Percentiles rank a stretch among this genome's conserved stretches.
Conservation (phyloP, 2,329 filamentous ascomycete species). For the Diaporthe citrichinensis region DNA sequence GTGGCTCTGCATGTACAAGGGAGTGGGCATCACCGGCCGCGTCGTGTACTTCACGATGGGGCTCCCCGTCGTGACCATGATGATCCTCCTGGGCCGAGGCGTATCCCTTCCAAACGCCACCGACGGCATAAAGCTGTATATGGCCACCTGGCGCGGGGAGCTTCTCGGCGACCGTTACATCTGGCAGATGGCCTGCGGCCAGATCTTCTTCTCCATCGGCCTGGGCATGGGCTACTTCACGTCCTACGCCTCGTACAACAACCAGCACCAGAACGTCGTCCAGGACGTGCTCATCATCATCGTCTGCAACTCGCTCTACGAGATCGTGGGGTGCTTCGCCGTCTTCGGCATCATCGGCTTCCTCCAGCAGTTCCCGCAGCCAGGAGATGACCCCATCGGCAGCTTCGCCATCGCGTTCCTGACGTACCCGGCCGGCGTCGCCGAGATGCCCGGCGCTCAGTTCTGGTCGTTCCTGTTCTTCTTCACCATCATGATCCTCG, state of each 20-base stretch:
- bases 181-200: slow-evolving; percentile 6
- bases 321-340: slow-evolving; percentile 7
- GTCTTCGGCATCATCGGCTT: slow-evolving; percentile 8
- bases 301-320: slow-evolving; percentile 13
- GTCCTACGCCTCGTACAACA: slow-evolving; percentile 8
- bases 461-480: slow-evolving; percentile 13
- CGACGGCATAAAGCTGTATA: background rate
- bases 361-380: slow-evolving; percentile 2
- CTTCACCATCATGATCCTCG: slow-evolving; percentile 15
- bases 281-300: slow-evolving; percentile 1
- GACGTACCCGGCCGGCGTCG: background rate
- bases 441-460: background rate
- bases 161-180: background rate
- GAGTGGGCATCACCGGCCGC: background rate
- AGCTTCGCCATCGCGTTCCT: slow-evolving; percentile 7
- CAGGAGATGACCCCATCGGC: background rate
- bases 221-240: slow-evolving; percentile 22
- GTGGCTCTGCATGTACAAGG: slow-evolving; percentile 8
- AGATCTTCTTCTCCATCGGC: slow-evolving; percentile 15
- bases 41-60: slow-evolving; percentile 15
- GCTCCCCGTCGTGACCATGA: background rate
- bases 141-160: background rate
- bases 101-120: background rate
- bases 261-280: slow-evolving; percentile 21
- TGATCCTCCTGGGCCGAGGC: background rate